These are phyloP conservation scores for Vitis riparia DNA, from an alignment of 164 flowering plant genomes.

Conservation along the genomic window DNA sequence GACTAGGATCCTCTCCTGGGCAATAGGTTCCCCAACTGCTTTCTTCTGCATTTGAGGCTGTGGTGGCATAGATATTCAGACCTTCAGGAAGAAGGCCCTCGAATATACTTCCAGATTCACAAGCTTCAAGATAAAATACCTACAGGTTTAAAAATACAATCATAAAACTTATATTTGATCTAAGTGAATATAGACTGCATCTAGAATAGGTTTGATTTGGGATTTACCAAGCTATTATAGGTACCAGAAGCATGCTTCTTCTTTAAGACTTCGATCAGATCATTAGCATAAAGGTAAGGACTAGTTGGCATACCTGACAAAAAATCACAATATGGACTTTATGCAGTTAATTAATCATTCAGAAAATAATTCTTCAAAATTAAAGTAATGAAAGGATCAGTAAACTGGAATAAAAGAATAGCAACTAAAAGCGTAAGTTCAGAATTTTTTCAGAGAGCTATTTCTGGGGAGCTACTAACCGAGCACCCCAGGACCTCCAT, in stretches of 20 bases:
- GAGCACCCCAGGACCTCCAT: conserved; percentile 93
- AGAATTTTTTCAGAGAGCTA: not conserved
- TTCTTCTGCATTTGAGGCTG: conserved; percentile 85
- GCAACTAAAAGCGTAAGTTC: not conserved
- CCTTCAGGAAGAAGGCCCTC: conserved; percentile 85
- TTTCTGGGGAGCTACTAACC: conserved; percentile 47
- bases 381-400: no score
- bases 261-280: conserved; percentile 44
- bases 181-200: no score
- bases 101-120: conserved; percentile 95
- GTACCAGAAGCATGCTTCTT: conserved; percentile 63
- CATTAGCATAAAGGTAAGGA: conserved; percentile 54
- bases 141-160: conserved; percentile 14
- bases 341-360: not conserved
- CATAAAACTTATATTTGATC: not conserved
- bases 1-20: conserved; percentile 65
- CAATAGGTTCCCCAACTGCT: conserved; percentile 95
- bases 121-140: conserved; percentile 94
- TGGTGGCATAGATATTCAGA: conserved; percentile 84
- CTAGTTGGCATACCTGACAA: conserved; percentile 51
- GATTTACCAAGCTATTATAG: conserved; percentile 61
- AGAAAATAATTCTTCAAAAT: not conserved
- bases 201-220: not conserved
- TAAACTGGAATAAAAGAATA: no score
- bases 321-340: conserved; percentile 2